Conservation (phyloP, 2,329 filamentous ascomycete species). For the Fusarium euwallaceae region DNA sequence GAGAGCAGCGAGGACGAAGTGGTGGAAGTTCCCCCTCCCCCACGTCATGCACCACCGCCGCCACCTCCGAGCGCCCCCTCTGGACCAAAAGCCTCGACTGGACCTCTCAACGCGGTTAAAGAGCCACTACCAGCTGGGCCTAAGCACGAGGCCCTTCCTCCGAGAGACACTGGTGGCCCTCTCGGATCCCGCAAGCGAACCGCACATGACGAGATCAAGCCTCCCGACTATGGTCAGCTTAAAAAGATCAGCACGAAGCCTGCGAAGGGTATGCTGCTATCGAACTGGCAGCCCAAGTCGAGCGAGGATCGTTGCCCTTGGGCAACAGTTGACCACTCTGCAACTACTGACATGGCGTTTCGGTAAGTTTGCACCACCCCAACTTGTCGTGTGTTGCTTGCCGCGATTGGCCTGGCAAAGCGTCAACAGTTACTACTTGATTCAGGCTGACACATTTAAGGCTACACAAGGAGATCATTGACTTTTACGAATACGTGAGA, state of each 20-base stretch:
- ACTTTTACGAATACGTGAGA: conserved; percentile 88
- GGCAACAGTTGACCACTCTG: conserved; percentile 68
- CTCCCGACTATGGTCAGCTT: conserved; percentile 64
- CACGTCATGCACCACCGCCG: conserved; percentile 20
- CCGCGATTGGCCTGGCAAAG: not conserved
- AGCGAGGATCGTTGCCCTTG: conserved; percentile 71
- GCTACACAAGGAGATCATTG: conserved; percentile 89
- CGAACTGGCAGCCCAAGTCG: conserved; percentile 64
- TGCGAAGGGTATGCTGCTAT: conserved; percentile 62
- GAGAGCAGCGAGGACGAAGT: conserved; percentile 52
- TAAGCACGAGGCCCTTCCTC: conserved; percentile 24
- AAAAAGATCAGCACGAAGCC: conserved; percentile 66
- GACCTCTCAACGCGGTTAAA: not conserved
- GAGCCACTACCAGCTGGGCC: conserved; percentile 27
- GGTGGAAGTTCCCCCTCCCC: conserved; percentile 34
- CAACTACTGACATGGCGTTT: conserved; percentile 64
- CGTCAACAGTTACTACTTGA: not conserved
- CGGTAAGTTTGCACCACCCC: conserved; percentile 61
- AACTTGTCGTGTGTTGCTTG: not conserved
- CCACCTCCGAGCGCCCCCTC: conserved; percentile 42
- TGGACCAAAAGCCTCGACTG: conserved; percentile 42
- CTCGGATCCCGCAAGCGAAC: conserved; percentile 81
- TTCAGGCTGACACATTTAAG: conserved; percentile 55
- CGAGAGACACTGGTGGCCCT: conserved; percentile 54
- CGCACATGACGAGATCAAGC: conserved; percentile 75